phyloP scores from a whole-genome alignment of 768 basidiomycete genomes.

The Suillus americanus region DNA sequence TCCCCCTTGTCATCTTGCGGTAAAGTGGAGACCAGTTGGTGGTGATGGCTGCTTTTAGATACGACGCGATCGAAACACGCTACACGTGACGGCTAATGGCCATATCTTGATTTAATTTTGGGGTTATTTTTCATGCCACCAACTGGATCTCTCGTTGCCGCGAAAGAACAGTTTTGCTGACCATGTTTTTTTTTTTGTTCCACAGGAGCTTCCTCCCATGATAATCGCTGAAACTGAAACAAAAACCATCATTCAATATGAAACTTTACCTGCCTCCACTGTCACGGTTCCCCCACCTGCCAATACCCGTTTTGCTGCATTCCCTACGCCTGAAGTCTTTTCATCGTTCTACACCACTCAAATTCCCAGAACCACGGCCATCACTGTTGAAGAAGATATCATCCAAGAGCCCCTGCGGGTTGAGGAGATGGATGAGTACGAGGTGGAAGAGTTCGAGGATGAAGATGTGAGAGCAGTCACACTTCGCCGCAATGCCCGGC shows the following conservation, averaged over 20 bases:
- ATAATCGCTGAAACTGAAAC: conserved; percentile 54
- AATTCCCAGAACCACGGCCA: conserved; percentile 72
- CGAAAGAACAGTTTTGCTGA: conserved; percentile 35
- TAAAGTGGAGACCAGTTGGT: conserved; percentile 39
- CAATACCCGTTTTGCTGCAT: conserved; percentile 72
- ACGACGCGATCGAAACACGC: conserved; percentile 28
- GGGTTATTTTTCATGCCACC: conserved; percentile 28
- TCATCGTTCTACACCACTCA: conserved; percentile 57
- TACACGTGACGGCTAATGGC: conserved; percentile 31
- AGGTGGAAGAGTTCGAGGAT: conserved; percentile 41
- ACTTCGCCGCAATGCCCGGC: conserved; percentile 42
- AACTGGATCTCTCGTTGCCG: conserved; percentile 38
- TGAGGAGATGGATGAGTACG: conserved; percentile 41
- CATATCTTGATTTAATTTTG: conserved; percentile 27
- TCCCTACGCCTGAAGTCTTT: conserved; percentile 66
- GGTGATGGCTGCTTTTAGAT: conserved; percentile 28
- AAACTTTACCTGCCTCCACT: conserved; percentile 54
- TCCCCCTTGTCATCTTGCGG: conserved; percentile 67
- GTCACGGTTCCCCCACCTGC: conserved; percentile 75
- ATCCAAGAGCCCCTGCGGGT: conserved; percentile 30
- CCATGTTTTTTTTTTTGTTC: conserved; percentile 21
- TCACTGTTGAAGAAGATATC: conserved; percentile 64
- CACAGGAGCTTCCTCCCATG: conserved; percentile 43
- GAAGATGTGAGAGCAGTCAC: conserved; percentile 40
- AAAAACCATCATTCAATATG: conserved; percentile 58